Evolutionary conservation across 768 basidiomycete species (phyloP).

Genomic region (Lanmaoa pseudosensibilis): DNA sequence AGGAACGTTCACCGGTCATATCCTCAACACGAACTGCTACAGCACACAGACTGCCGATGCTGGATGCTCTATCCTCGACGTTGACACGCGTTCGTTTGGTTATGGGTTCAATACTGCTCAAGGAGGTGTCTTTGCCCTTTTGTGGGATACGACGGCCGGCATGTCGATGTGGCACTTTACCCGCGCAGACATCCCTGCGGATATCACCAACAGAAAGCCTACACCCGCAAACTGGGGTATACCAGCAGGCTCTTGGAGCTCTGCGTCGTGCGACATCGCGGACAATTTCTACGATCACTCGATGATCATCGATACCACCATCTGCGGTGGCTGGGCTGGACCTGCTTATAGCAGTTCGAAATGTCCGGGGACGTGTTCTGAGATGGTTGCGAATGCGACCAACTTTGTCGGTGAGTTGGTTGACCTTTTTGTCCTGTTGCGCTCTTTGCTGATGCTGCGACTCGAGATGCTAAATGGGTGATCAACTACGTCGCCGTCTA

Average conservation of each 20-base stretch:
- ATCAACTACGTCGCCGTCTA: constrained; percentile 57
- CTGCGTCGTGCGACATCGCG: constrained; percentile 46
- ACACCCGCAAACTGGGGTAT: constrained; percentile 49
- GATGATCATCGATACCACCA: constrained; percentile 41
- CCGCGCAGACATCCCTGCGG: constrained; percentile 47
- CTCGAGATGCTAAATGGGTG: constrained; percentile 49
- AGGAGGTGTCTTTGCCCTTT: constrained; percentile 58
- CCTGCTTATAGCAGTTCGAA: constrained; percentile 22
- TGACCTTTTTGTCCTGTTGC: not conserved
- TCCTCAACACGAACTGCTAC: constrained; percentile 37
- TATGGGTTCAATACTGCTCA: constrained; percentile 30
- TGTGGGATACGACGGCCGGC: constrained; percentile 47
- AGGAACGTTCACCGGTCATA: constrained; percentile 20
- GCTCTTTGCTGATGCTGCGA: not conserved
- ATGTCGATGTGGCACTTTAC: constrained; percentile 59
- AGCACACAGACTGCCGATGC: constrained; percentile 41
- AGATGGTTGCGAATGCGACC: constrained; percentile 50
- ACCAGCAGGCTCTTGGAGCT: constrained; percentile 53
- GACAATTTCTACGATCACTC: constrained; percentile 51
- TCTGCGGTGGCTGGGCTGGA: constrained; percentile 35
- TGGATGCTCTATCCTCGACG: constrained; percentile 51
- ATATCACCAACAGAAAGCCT: constrained; percentile 45
- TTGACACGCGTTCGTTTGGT: constrained; percentile 41
- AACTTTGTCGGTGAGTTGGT: constrained; percentile 50
- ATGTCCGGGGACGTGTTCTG: constrained; percentile 44